Conservation (phyloP, 2,329 filamentous ascomycete species). For the Ophiostoma fasciatum region DNA sequence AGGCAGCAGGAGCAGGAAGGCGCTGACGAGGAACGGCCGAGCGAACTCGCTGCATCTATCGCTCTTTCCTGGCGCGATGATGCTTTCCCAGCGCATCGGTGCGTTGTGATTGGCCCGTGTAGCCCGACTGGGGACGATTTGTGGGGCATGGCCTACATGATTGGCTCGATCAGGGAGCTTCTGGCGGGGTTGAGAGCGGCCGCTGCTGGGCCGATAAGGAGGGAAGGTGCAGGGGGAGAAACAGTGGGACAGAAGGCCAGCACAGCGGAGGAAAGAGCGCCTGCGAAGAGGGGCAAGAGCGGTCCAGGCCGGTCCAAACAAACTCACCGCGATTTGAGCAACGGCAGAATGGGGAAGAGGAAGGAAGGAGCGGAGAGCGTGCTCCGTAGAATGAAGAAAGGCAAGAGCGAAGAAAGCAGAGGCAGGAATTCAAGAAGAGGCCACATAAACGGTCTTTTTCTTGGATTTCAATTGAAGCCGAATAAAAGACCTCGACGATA, state of each 20-base stretch:
- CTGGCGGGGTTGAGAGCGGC: no score
- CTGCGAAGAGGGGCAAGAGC: neutral
- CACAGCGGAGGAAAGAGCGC: neutral
- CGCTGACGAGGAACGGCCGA: neutral
- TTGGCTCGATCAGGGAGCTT: slow-evolving; percentile 4
- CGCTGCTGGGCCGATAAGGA: no score
- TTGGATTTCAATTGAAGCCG: no score
- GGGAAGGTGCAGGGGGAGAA: neutral
- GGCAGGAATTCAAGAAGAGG: no score
- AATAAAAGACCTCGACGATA: no score
- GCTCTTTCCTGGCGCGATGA: slow-evolving; percentile 10
- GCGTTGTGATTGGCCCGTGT: slow-evolving; percentile 6
- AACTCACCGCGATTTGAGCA: no score
- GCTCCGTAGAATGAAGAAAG: no score
- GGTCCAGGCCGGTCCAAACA: no score
- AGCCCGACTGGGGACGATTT: slow-evolving; percentile 1
- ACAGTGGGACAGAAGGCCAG: neutral
- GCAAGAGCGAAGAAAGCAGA: no score
- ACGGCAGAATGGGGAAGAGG: no score
- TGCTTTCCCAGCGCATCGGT: neutral
- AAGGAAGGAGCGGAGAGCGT: no score
- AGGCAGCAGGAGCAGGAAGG: neutral
- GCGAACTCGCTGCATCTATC: slow-evolving; percentile 10
- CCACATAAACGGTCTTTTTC: no score
- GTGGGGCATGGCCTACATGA: slow-evolving; percentile 1